Conservation (phyloP, 768 basidiomycete genomes). For the Pluteus cervinus region DNA sequence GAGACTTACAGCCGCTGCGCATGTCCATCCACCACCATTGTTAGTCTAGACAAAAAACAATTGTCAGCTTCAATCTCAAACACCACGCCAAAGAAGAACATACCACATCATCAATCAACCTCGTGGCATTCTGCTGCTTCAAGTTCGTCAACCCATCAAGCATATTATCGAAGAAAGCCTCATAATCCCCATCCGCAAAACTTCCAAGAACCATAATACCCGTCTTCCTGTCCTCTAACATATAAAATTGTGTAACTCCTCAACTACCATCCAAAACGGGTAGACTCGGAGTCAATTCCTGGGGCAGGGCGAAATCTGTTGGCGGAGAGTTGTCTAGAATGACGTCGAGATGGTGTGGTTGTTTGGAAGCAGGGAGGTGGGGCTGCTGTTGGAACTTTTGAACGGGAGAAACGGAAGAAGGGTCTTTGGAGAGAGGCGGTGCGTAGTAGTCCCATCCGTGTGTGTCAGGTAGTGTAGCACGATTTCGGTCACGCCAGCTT, state of each 20-base stretch:
- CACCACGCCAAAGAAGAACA: conserved; percentile 14
- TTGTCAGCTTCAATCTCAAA: not conserved
- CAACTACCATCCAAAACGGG: conserved; percentile 36
- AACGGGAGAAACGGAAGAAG: conserved; percentile 16
- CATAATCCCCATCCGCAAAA: conserved; percentile 42
- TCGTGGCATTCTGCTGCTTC: conserved; percentile 40
- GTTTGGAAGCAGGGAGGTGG: conserved; percentile 24
- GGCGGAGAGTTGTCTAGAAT: conserved; percentile 40
- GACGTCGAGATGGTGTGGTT: conserved; percentile 43
- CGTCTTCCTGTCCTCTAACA: conserved; percentile 45
- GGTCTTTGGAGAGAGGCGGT: too few species aligned
- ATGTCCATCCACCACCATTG: conserved; percentile 53
- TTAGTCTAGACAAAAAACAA: conserved; percentile 30
- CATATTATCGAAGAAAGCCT: conserved; percentile 33
- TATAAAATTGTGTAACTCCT: conserved; percentile 48
- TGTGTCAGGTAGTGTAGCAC: conserved; percentile 38
- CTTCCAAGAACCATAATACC: conserved; percentile 55
- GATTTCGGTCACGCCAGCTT: conserved; percentile 49
- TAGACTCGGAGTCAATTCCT: conserved; percentile 29
- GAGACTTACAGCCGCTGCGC: conserved; percentile 54
- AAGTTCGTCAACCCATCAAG: conserved; percentile 41
- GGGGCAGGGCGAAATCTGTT: conserved; percentile 37
- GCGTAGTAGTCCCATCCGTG: conserved; percentile 42
- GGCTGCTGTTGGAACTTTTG: conserved; percentile 36
- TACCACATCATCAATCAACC: conserved; percentile 55